Evolutionary conservation across 768 basidiomycete species (phyloP), one percentile per base, ranked within the genome.

Genomic region (Exidia glandulosa): DNA sequence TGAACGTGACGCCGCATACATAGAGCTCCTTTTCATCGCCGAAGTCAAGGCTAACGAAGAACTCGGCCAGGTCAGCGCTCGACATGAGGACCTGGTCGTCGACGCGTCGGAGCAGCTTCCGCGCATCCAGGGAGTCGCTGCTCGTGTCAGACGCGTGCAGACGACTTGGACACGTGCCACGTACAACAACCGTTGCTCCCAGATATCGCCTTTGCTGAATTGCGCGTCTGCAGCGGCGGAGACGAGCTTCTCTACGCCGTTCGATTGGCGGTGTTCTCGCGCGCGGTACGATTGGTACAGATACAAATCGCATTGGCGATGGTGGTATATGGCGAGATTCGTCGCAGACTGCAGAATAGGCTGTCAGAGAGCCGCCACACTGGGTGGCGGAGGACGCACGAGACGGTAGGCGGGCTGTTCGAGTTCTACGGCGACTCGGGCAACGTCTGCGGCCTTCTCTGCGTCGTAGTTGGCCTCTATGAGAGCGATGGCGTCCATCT

Each of bases 291-390:
- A 68, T 55, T 77, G 75, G 66, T 79, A 74, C 37, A 80, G 70
- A 63, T 74, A 79, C 9, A 79, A 69, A 59, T 79, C 76, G 62
- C 80, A 80, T 60, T 71, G 73, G 58, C 75, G 68, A 61, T 80
- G 77, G 63, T 80, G 76, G 60, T 79, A 69, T 10, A 66, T 69
- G 36, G 78, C 78, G 33, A 80, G 72, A 60, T 77, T 76, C 4
- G 79, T 80, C 9, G 78, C 78, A 19, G 78, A 59, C 50, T 54
- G 50, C 9, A 19, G 50, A 25, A 29, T 19, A 7, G 25, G 14
- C 50, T 27, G 30, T 7, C 30, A 29, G 27, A 54, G 6, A 31
- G 9, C 4, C 25, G 6, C 27, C 9, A 29, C 19, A 19, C 19
- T 37, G 36, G 9, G 36, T 37, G 9, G 36, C 19, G 36, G 36